Base-by-base conservation (phyloP, 2,329 filamentous ascomycete species). In the Penicillium fuscoglaucum region DNA sequence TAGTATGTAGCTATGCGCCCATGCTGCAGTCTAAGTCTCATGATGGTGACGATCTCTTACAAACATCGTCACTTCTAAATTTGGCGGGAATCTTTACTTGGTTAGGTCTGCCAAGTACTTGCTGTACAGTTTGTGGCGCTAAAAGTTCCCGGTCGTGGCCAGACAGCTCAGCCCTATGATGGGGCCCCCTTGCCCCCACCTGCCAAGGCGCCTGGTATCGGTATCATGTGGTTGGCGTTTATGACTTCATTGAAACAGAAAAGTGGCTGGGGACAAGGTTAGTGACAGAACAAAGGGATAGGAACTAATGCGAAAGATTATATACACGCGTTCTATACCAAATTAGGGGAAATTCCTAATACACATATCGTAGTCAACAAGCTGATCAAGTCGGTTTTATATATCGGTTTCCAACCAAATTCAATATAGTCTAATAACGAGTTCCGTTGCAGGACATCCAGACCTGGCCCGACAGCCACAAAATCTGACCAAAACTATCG, bases 381-480 rank as follows among this genome's bases (percentile, higher is more conserved):
- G 24, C 15, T 24, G 26, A 24, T 29, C 8, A 19, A n/a, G 52
- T n/a, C 21, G 19, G 44, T 17, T 54, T 21, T 54, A 37, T 13
- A 47, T 6, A 37, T 47, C 6, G 4, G 26, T 33, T 19, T 48
- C 9, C 49, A 35, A 24, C 52, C 49, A 31, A 62, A 63, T 51
- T 63, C 57, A 17, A 66, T 55, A 57, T 66, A 60, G 3, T 66
- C 60, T 24, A 65, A 44, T 37, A 65, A 53, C 17, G 60, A 59
- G 52, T 59, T 66, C 60, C 63, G 63, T 57, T 66, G 60, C 39
- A 55, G 60, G 19, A 58, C 57, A 40, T 66, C 60, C 37, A 66
- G 43, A 46, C 63, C 58, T 19, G 59, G 58, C 41, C 55, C 59
- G 40, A 63, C 58, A 58, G 61, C 63, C 57, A 61, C 58, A 53